Conservation (phyloP, 345 rosid species). For the Cochlearia excelsa region DNA sequence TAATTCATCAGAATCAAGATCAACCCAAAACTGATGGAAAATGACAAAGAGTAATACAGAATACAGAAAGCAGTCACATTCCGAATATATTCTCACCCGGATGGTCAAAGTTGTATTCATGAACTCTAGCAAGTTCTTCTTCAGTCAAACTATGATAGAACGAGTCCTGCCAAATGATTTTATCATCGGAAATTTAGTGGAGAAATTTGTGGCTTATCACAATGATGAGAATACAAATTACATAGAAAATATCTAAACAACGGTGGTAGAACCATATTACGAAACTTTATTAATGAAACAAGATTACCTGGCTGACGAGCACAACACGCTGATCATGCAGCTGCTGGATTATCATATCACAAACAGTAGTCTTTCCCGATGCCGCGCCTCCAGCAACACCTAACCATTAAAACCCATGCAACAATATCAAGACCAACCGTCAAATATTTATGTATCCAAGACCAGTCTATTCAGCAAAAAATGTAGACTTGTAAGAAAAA, state of each 20-base stretch:
- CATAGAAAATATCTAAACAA: slow-evolving; percentile 13
- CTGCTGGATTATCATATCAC: slow-evolving; percentile 99
- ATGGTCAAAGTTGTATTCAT: slow-evolving; percentile 98
- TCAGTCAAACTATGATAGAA: slow-evolving; percentile 89
- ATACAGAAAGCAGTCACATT: slow-evolving; percentile 19
- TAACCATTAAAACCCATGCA: slow-evolving; percentile 24
- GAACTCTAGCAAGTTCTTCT: slow-evolving; percentile 80
- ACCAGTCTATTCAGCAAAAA: slow-evolving; percentile 13
- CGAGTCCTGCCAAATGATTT: slow-evolving; percentile 84
- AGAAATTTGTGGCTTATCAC: slow-evolving; percentile 15
- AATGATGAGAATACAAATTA: background rate
- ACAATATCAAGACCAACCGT: slow-evolving; percentile 17
- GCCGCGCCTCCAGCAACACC: slow-evolving; percentile 99
- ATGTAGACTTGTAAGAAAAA: background rate
- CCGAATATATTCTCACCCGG: slow-evolving; percentile 72
- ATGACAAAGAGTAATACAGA: slow-evolving; percentile 11
- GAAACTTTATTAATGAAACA: slow-evolving; percentile 9
- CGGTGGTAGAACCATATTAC: slow-evolving; percentile 4
- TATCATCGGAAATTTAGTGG: slow-evolving; percentile 14
- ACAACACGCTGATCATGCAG: slow-evolving; percentile 99
- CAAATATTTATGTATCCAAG: slow-evolving; percentile 1
- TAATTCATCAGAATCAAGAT: slow-evolving; percentile 12
- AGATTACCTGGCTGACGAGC: slow-evolving; percentile 80
- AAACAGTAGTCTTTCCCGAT: slow-evolving; percentile 96
- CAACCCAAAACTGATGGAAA: background rate